Evolutionary conservation across 2,329 filamentous ascomycete genomes (phyloP).

Genomic region (Epichloe sp.): DNA sequence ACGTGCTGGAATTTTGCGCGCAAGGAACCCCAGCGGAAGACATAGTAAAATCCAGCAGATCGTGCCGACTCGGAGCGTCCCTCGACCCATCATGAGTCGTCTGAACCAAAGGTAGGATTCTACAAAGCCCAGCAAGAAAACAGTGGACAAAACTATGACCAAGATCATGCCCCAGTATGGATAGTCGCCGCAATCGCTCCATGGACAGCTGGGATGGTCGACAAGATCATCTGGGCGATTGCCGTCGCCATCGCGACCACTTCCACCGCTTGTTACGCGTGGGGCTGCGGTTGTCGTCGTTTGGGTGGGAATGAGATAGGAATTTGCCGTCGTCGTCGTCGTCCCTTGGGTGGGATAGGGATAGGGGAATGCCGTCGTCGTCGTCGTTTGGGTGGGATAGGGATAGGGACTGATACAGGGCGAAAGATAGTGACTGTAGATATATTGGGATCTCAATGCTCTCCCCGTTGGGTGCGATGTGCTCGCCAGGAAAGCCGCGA

Average conservation of each 20-base stretch:
- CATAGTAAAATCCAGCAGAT: slow-evolving; percentile 15
- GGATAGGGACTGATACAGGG: slow-evolving; percentile 9
- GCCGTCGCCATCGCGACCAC: not conserved
- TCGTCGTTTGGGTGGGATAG: too few species aligned
- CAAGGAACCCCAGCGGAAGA: slow-evolving; percentile 7
- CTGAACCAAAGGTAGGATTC: slow-evolving; percentile 21
- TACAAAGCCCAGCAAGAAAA: slow-evolving; percentile 18
- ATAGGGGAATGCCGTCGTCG: too few species aligned
- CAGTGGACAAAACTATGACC: slow-evolving; percentile 12
- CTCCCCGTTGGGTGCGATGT: slow-evolving; percentile 1
- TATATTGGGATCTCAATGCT: slow-evolving; percentile 1
- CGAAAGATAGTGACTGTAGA: slow-evolving; percentile 10
- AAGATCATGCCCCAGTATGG: slow-evolving; percentile 14
- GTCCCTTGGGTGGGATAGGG: not conserved
- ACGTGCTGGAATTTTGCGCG: slow-evolving; percentile 6
- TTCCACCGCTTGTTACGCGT: not conserved
- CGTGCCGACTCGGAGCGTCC: slow-evolving; percentile 17
- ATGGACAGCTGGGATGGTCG: not conserved
- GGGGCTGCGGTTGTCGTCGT: slow-evolving; percentile 1
- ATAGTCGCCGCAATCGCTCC: not conserved
- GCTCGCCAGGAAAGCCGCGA: slow-evolving; percentile 9
- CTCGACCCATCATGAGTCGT: slow-evolving; percentile 18
- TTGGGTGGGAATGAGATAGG: not conserved
- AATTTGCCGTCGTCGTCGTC: not conserved
- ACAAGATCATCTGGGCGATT: not conserved